These are phyloP conservation scores for Trichomonascaceae sp. DNA, from an alignment of 1,139 yeast species.

Conservation along the genomic window DNA sequence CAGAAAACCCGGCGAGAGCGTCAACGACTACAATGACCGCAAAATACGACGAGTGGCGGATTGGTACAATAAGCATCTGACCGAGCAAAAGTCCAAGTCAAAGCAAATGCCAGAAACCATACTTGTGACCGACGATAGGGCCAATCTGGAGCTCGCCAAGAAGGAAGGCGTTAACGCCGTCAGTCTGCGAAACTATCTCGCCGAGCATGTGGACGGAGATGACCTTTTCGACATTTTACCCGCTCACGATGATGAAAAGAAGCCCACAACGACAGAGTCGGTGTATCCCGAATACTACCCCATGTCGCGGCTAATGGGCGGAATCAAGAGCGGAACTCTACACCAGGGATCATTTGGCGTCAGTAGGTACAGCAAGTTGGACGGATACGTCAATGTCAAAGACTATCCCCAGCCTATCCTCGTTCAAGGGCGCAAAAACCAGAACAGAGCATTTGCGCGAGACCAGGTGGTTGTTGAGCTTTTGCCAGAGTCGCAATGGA, in stretches of 20 bases:
- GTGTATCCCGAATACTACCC: slow-evolving; percentile 70
- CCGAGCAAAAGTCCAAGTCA: slow-evolving; percentile 12
- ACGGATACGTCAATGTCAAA: slow-evolving; percentile 66
- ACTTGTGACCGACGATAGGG: slow-evolving; percentile 66
- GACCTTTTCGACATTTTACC: slow-evolving; percentile 77
- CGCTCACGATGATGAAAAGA: slow-evolving; percentile 28
- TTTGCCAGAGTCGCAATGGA: slow-evolving; percentile 79
- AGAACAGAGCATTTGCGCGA: slow-evolving; percentile 85
- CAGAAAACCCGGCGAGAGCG: slow-evolving; percentile 54
- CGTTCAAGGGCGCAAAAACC: slow-evolving; percentile 66
- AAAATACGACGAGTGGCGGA: slow-evolving; percentile 66
- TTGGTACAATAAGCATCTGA: slow-evolving; percentile 63
- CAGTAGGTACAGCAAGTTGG: slow-evolving; percentile 77
- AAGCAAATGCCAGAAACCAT: slow-evolving; percentile 31
- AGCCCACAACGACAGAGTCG: slow-evolving; percentile 31
- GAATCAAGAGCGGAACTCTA: slow-evolving; percentile 73
- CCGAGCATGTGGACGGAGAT: slow-evolving; percentile 59
- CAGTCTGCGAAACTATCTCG: slow-evolving; percentile 54
- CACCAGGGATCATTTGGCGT: slow-evolving; percentile 76
- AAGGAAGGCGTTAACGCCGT: slow-evolving; percentile 41
- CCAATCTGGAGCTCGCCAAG: slow-evolving; percentile 47
- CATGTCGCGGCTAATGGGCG: slow-evolving; percentile 77
- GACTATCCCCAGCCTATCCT: slow-evolving; percentile 74
- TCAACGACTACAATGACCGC: slow-evolving; percentile 86
- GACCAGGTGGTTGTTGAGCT: slow-evolving; percentile 87